Evolutionary conservation across 202 grass and related monocot genomes (phyloP).

Genomic region (Musa balbisiana): DNA sequence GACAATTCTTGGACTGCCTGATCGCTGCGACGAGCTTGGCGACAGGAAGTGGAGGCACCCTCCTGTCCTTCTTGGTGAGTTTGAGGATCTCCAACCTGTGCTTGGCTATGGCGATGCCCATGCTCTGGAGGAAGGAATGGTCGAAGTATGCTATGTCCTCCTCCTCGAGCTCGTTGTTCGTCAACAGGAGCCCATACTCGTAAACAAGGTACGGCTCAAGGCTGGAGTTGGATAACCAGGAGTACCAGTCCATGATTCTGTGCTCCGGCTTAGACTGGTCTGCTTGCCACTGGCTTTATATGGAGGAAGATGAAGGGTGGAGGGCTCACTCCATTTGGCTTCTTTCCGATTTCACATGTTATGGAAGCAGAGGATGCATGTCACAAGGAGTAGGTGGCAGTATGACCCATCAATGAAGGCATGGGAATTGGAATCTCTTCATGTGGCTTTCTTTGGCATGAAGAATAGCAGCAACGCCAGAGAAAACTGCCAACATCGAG

Average conservation of each 20-base stretch:
- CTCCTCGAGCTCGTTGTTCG: constrained; percentile 10
- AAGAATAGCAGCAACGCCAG: no score
- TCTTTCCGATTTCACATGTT: not conserved
- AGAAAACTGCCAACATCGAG: no score
- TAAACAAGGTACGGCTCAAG: not conserved
- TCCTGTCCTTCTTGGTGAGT: not conserved
- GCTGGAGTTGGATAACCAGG: constrained; percentile 1
- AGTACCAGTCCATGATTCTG: constrained; percentile 5
- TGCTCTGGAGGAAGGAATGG: constrained; percentile 11
- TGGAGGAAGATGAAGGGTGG: no score
- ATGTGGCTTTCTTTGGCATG: no score
- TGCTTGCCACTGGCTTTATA: no score
- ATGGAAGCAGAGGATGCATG: not conserved
- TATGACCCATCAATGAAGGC: no score
- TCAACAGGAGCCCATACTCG: not conserved
- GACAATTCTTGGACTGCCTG: not conserved
- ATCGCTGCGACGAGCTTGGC: not conserved
- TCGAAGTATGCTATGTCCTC: constrained; percentile 8
- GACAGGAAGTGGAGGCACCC: not conserved
- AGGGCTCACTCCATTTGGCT: no score
- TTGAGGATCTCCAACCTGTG: constrained; percentile 12
- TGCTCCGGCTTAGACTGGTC: no score
- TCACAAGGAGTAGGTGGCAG: no score
- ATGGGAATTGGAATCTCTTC: no score
- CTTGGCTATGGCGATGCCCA: constrained; percentile 13